A percentile compares a stretch with the other conserved stretches of the same genome.
These are phyloP conservation scores for Paracamarosporium sp. DNA, from an alignment of 2,329 filamentous ascomycete genomes.

Conservation along the genomic window DNA sequence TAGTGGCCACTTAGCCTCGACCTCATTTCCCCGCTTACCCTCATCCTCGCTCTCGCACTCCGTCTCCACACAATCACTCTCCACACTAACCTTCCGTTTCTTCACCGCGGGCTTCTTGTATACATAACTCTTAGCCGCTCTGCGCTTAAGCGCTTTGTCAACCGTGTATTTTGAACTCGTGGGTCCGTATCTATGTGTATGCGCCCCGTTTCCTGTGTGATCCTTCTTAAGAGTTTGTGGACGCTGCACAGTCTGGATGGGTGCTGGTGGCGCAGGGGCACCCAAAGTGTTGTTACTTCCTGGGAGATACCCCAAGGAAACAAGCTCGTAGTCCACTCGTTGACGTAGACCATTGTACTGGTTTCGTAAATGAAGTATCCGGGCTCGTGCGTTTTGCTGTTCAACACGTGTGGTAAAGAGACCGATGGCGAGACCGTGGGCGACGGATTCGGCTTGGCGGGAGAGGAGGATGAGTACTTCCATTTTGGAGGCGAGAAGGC, in stretches of 20 bases:
- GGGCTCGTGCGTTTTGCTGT: not conserved
- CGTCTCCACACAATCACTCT: not conserved
- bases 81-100: not conserved
- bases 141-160: slow-evolving; percentile 9
- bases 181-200: slow-evolving; percentile 1
- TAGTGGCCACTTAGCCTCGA: not conserved
- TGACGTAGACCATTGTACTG: not conserved
- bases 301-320: not conserved
- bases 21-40: not conserved
- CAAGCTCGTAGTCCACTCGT: slow-evolving; percentile 1
- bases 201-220: too few species aligned
- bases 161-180: slow-evolving; percentile 4
- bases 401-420: not conserved
- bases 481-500: slow-evolving; percentile 15
- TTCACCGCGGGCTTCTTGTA: not conserved
- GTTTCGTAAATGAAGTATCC: not conserved
- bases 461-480: slow-evolving; percentile 10
- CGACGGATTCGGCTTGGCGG: slow-evolving; percentile 13
- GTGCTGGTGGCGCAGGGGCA: not conserved
- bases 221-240: too few species aligned
- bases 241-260: not conserved
- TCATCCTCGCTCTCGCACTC: not conserved
- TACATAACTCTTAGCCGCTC: not conserved
- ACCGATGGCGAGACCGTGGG: not conserved
- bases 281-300: too few species aligned